Base-by-base conservation (phyloP, 1,139 yeast species). In the Pichia sp. region DNA sequence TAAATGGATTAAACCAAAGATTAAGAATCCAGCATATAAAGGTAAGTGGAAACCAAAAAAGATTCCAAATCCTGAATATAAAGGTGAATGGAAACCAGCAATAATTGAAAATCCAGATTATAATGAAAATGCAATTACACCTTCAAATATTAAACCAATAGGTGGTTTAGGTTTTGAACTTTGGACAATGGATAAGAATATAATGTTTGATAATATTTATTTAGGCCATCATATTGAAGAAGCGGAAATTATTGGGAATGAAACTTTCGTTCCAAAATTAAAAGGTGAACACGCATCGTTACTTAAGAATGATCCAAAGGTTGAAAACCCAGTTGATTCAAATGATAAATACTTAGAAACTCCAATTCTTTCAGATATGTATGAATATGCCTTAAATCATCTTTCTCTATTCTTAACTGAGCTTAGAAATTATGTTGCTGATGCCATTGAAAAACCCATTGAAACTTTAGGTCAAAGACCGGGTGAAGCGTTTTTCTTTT, bases 161-260 rank as follows among this genome's bases (percentile, higher is more conserved):
- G 91, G 88, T 22, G 95, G 84, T 8, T 55, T 89, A 41, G 95
- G 95, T 5, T 84, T 89, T 58, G 97, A 89, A 61, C 68, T 88
- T 50, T 88, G 96, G 95, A 77, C 93, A 42, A 81, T 88, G 80
- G 83, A 85, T 51, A 69, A 71, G 34, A 75, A 81, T 40, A 74
- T 86, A 38, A 54, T 85, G 56, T 86, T 89, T 58, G 87, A 86
- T 61, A 86, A 88, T 63, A 77, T 88, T 43, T 88, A 87, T 60
- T 60, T 89, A 48, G 96, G 96, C 13, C 91, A 85, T 56, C 78
- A 86, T 4, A 64, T 87, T 15, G 68, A 64, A 22, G 96, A 88
- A 57, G 96, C 96, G 8, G 96, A 88, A 64, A 49, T 56, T 13
- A 70, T 88, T 51, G 96, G 96, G 20, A 88, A 88, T 59, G 60